These are phyloP conservation scores for Arachnopeziza araneosa DNA, from an alignment of 2,329 filamentous ascomycete species.

Conservation along the genomic window DNA sequence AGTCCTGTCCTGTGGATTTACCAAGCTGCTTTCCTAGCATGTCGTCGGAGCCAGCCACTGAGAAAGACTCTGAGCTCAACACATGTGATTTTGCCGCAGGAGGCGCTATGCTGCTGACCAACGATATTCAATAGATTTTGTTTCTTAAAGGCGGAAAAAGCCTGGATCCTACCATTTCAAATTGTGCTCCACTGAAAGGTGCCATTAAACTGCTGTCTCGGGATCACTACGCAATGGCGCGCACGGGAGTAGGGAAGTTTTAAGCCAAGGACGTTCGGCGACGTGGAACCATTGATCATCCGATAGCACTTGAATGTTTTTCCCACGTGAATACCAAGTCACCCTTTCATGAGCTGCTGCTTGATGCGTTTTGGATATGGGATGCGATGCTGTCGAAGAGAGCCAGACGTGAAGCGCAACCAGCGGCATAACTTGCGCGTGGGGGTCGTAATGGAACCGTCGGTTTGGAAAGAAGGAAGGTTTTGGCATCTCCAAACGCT, in stretches of 20 bases:
- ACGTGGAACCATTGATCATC: background rate
- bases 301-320: background rate
- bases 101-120: background rate
- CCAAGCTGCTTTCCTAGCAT: background rate
- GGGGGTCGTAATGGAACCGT: slow-evolving; percentile 8
- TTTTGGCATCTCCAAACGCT: background rate
- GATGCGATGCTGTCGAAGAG: background rate
- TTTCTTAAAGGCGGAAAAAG: background rate
- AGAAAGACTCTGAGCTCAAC: background rate
- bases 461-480: background rate
- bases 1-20: background rate
- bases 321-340: background rate
- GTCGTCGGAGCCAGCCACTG: background rate
- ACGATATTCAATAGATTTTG: no score
- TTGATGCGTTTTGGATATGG: background rate
- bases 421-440: background rate
- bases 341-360: background rate
- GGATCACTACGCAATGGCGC: background rate
- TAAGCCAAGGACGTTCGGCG: background rate
- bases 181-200: background rate
- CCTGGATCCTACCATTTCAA: background rate
- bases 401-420: background rate
- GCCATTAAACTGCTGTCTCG: background rate
- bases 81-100: background rate
- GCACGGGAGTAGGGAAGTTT: background rate